Evolutionary conservation across 345 rosid genomes (phyloP), one percentile per base, ranked within the genome.

Genomic region (Melaleuca quinquenervia): DNA sequence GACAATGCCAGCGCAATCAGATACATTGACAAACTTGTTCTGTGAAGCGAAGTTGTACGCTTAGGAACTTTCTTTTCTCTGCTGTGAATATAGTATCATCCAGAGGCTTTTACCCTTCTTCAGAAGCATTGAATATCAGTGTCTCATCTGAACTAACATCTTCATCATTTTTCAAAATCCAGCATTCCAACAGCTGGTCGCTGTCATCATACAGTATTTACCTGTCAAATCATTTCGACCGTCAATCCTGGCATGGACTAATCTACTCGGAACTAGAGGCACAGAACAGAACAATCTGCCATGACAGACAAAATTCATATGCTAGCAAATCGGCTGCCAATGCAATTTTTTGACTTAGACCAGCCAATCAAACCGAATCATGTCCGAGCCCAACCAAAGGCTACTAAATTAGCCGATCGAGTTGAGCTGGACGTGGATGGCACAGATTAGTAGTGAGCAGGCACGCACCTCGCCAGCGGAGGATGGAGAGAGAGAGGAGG

Each of bases 151-250:
- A 87, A 54, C 87, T 80, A 52, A 95, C 93, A 74, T 86, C 87
- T 88, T 95, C 96, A 9, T 89, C 94, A 24, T 87, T 90, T 87
- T 90, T 93, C 87, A 95, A 82, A 78, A 95, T 95, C n/a, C n/a
- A n/a, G 87, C 95, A 92, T 84, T 91, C 99, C 76, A 96, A 89
- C 54, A 93, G 89, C 90, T 91, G 94, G 64, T 94, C 89, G 22
- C 91, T 90, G 7, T 92, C 96, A 85, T 97, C 95, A 80, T 92
- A 95, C n/a, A 92, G 91, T 93, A 87, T 91, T 91, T 84, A 91
- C 89, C 98, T 96, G 89, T n/a, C 48, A 41, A 48, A 60, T 44
- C 24, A 74, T 20, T 27, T 2, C n/a, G n/a, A 27, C 24, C 64
- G 52, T 54, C 85, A 84, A 48, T 56, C 50, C 22, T n/a, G 36